Evolutionary conservation across 176 grass and related monocot genomes (phyloP).

Genomic region (Phoenix roebelenii): DNA sequence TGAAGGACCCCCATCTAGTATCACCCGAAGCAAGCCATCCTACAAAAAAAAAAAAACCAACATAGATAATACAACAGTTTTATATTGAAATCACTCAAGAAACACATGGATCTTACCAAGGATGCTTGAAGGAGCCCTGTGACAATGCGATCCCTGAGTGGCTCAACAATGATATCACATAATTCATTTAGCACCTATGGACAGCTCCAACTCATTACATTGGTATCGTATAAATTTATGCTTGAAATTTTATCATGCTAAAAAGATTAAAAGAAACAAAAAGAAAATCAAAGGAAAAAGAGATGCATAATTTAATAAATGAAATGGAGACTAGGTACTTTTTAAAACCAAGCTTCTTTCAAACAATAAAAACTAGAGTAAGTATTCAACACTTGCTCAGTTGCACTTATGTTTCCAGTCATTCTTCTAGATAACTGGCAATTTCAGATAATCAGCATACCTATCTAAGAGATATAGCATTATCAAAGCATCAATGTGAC

Average conservation of each 20-base stretch:
- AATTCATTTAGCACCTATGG: slow-evolving; percentile 78
- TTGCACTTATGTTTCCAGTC: too few relatives aligned
- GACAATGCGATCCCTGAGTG: slow-evolving; percentile 84
- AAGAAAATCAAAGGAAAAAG: too few relatives aligned
- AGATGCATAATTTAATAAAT: too few relatives aligned
- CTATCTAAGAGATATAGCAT: too few relatives aligned
- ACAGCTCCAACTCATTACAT: neutral
- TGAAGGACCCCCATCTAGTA: slow-evolving; percentile 90
- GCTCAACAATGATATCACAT: slow-evolving; percentile 79
- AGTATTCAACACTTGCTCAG: too few relatives aligned
- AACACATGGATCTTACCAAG: slow-evolving; percentile 47
- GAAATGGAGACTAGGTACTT: too few relatives aligned
- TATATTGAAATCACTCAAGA: slow-evolving; percentile 12
- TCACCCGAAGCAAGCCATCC: slow-evolving; percentile 92
- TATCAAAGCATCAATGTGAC: too few relatives aligned
- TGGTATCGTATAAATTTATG: too few relatives aligned
- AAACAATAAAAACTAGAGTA: too few relatives aligned
- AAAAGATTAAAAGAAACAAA: neutral
- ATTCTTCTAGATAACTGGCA: too few relatives aligned
- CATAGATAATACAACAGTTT: slow-evolving; percentile 18
- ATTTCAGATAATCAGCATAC: too few relatives aligned
- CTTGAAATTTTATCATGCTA: neutral
- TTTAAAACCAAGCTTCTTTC: too few relatives aligned
- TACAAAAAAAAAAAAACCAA: slow-evolving; percentile 21
- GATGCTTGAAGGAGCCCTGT: slow-evolving; percentile 95